Percentiles rank a stretch among this genome's conserved stretches.
These are phyloP conservation scores for Acanthamoeba healyi DNA, from an alignment of 208 protist species.

Conservation along the genomic window DNA sequence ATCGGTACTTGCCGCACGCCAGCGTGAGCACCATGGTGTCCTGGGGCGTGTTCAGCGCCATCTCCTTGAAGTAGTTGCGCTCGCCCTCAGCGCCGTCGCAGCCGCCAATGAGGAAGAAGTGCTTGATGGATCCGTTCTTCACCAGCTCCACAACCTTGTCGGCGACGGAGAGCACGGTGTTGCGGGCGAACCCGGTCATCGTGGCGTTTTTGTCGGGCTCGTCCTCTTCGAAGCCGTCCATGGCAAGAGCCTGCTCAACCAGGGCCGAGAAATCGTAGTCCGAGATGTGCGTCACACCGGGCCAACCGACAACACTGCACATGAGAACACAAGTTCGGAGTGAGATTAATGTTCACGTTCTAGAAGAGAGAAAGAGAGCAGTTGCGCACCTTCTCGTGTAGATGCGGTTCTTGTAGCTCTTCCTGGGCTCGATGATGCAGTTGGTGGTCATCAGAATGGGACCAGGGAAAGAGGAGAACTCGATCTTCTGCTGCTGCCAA, in stretches of 20 bases:
- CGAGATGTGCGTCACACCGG: slow-evolving; percentile 80
- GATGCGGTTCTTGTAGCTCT: slow-evolving; percentile 89
- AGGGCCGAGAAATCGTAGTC: slow-evolving; percentile 83
- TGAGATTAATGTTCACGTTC: background rate
- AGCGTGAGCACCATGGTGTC: slow-evolving; percentile 91
- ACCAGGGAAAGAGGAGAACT: slow-evolving; percentile 92
- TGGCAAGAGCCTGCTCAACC: slow-evolving; percentile 83
- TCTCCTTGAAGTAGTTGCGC: slow-evolving; percentile 90
- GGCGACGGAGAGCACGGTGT: slow-evolving; percentile 79
- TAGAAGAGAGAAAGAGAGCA: background rate
- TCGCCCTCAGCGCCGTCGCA: slow-evolving; percentile 91
- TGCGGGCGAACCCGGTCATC: slow-evolving; percentile 85
- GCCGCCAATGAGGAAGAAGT: slow-evolving; percentile 92
- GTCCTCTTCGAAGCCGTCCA: slow-evolving; percentile 80
- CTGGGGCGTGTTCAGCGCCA: slow-evolving; percentile 83
- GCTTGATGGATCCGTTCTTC: slow-evolving; percentile 90
- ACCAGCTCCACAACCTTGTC: slow-evolving; percentile 87
- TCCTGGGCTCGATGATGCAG: slow-evolving; percentile 89
- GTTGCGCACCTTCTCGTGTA: slow-evolving; percentile 82
- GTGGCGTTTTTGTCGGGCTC: background rate
- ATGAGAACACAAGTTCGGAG: background rate
- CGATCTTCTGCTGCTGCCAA: slow-evolving; percentile 91
- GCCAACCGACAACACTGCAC: slow-evolving; percentile 59
- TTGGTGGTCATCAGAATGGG: slow-evolving; percentile 95
- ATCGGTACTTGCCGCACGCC: slow-evolving; percentile 92